Percentiles rank a stretch among this genome's conserved stretches.
Evolutionary conservation across 176 grass and related monocot species (phyloP).

Genomic region (Oryza rufipogon): DNA sequence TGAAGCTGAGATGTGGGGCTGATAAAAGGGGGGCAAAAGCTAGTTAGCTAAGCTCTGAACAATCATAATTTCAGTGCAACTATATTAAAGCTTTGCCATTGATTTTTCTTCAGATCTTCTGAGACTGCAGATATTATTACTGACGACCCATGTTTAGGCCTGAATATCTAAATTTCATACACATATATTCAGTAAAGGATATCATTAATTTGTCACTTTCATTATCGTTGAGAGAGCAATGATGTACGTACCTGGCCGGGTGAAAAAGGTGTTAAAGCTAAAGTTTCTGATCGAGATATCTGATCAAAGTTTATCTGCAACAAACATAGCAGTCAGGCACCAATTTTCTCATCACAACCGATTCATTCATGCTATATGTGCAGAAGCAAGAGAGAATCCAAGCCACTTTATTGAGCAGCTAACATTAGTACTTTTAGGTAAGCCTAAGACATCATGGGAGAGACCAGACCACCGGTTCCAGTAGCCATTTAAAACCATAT

Average conservation of each 20-base stretch:
- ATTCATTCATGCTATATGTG: neutral
- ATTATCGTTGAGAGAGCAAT: conserved; percentile 14
- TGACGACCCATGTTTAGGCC: neutral
- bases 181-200: neutral
- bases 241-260: neutral
- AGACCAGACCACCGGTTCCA: conserved; percentile 32
- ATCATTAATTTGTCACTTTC: neutral
- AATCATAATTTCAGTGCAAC: neutral
- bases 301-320: conserved; percentile 13
- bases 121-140: neutral
- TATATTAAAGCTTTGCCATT: neutral
- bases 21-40: neutral
- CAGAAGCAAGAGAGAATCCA: neutral
- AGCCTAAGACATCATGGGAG: conserved; percentile 33
- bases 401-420: neutral
- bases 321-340: neutral
- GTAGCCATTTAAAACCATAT: conserved; percentile 32
- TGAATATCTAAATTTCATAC: neutral
- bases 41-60: neutral
- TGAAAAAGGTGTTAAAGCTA: neutral
- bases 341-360: conserved; percentile 17
- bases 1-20: neutral
- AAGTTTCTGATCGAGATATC: neutral
- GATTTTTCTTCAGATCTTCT: neutral
- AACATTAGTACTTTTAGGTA: conserved; percentile 24